phyloP scores from a whole-genome alignment of 768 basidiomycete species.

The Suillus weaverae region DNA sequence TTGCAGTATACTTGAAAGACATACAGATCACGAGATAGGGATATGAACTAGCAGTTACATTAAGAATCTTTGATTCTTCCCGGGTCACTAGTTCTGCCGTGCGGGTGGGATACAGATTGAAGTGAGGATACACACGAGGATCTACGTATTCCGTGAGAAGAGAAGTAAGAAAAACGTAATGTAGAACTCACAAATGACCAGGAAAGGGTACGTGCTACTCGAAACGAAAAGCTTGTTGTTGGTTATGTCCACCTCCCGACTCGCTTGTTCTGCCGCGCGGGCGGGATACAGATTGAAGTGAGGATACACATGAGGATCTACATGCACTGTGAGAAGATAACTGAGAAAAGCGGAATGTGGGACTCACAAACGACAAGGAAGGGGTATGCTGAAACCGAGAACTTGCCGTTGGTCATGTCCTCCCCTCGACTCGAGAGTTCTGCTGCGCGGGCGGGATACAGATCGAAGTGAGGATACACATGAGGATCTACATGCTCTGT shows the following conservation, averaged over 20 bases:
- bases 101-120: constrained; percentile 27
- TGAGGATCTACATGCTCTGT: constrained; percentile 37
- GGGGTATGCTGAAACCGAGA: background rate
- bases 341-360: background rate
- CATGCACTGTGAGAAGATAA: background rate
- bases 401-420: background rate
- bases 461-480: constrained; percentile 33
- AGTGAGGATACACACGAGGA: constrained; percentile 37
- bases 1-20: constrained; percentile 2
- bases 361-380: background rate
- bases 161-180: background rate
- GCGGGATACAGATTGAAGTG: constrained; percentile 30
- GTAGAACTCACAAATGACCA: constrained; percentile 15
- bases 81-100: constrained; percentile 17
- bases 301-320: constrained; percentile 29
- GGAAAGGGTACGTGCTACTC: constrained; percentile 13
- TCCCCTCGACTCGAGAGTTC: background rate
- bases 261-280: constrained; percentile 16
- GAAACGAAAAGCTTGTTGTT: background rate
- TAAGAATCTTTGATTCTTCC: background rate
- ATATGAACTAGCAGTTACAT: background rate
- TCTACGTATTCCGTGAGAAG: constrained; percentile 29
- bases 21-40: constrained; percentile 11
- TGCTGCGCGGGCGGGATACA: constrained; percentile 23
- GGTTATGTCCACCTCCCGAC: background rate